Percentiles rank a stretch among this genome's conserved stretches.
Evolutionary conservation across 345 rosid genomes (phyloP).

Genomic region (Citrus maxima): DNA sequence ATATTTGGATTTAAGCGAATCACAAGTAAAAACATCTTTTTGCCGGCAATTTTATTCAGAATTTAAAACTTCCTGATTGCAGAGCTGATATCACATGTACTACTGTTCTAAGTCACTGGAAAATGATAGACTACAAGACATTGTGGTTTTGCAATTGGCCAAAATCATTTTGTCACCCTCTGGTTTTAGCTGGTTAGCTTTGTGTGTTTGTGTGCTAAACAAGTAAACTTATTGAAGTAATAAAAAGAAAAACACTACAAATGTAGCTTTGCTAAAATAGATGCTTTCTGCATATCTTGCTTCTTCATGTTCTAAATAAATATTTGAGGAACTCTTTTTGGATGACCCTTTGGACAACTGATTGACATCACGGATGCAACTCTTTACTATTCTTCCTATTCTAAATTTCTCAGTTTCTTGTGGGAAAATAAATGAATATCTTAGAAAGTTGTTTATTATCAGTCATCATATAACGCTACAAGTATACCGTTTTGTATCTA

Average conservation of each 20-base stretch:
- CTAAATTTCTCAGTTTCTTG: too few species aligned
- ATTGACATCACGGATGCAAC: too few species aligned
- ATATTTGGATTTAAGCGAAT: neutral
- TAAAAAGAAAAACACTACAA: too few species aligned
- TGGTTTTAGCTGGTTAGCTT: neutral
- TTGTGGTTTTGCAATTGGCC: neutral
- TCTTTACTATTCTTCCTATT: too few species aligned
- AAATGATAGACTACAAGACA: neutral
- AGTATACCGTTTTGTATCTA: conserved; percentile 17
- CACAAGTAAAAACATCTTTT: neutral
- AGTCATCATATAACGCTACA: neutral
- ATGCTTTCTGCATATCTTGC: neutral
- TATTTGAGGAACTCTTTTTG: neutral
- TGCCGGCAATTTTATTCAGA: neutral
- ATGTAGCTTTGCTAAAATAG: neutral
- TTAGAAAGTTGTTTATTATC: too few species aligned
- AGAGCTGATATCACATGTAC: neutral
- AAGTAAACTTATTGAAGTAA: too few species aligned
- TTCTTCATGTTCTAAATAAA: neutral
- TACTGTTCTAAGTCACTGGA: neutral
- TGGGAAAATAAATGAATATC: too few species aligned
- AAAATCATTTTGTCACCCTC: neutral
- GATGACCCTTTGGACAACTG: too few species aligned
- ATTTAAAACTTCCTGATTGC: neutral
- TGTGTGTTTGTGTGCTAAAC: too few species aligned